Conservation (phyloP, 192 early-diverging fungal genomes). For the Coemansia sp. region DNA sequence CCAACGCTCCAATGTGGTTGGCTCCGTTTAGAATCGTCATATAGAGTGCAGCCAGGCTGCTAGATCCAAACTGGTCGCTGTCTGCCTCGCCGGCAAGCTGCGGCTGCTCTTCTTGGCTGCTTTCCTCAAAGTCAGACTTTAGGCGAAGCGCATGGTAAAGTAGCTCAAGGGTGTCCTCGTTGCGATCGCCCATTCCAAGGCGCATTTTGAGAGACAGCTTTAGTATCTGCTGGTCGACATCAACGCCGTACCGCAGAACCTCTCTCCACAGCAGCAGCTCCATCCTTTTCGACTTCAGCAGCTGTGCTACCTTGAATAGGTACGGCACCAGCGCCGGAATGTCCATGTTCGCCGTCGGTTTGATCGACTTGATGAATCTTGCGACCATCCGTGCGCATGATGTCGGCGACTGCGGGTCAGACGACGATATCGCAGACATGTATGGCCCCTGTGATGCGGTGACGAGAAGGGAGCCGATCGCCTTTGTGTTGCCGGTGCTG, state of each 20-base stretch:
- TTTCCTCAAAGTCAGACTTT: slow-evolving; percentile 4
- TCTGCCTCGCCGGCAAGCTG: neutral
- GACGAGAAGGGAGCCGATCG: slow-evolving; percentile 25
- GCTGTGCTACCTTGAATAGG: slow-evolving; percentile 22
- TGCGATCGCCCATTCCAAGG: slow-evolving; percentile 5
- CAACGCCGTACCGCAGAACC: slow-evolving; percentile 33
- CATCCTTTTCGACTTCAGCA: slow-evolving; percentile 17
- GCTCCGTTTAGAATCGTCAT: slow-evolving; percentile 38
- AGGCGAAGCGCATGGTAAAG: slow-evolving; percentile 16
- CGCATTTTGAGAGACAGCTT: slow-evolving; percentile 24
- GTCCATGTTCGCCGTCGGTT: neutral
- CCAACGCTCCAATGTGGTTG: slow-evolving; percentile 22
- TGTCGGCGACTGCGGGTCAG: slow-evolving; percentile 18
- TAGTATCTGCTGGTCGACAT: slow-evolving; percentile 15
- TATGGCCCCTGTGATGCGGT: slow-evolving; percentile 30
- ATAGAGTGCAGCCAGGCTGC: slow-evolving; percentile 18
- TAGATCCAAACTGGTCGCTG: neutral
- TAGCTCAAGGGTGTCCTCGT: slow-evolving; percentile 21
- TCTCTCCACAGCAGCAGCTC: slow-evolving; percentile 36
- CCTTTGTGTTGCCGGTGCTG: slow-evolving; percentile 7
- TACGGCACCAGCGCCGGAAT: slow-evolving; percentile 14
- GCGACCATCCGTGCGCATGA: slow-evolving; percentile 15
- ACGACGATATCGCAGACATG: slow-evolving; percentile 15
- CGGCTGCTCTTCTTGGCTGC: neutral
- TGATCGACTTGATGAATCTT: slow-evolving; percentile 11